Conservation (phyloP, 495 filamentous ascomycete species). For the Cairneyella variabilis region DNA sequence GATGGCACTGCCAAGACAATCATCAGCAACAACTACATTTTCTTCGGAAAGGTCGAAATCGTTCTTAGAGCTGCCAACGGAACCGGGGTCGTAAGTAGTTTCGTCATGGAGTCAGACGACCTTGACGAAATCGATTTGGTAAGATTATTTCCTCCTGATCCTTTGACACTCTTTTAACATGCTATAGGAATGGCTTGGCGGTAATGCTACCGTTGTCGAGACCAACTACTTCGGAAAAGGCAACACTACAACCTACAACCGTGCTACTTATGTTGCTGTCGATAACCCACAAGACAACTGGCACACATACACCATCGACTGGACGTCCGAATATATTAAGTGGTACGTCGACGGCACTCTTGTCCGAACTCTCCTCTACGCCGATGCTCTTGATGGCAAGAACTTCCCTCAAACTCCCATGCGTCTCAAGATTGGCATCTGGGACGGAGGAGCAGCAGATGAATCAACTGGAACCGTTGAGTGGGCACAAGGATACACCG, state of each 20-base stretch:
- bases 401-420: conserved; percentile 92
- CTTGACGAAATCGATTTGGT: conserved; percentile 96
- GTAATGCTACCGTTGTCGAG: conserved; percentile 62
- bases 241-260: conserved; percentile 65
- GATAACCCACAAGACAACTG: conserved; percentile 62
- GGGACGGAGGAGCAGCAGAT: conserved; percentile 42
- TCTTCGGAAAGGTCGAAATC: conserved; percentile 75
- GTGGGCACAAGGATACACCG: conserved; percentile 84
- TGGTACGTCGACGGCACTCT: conserved; percentile 76
- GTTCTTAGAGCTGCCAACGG: conserved; percentile 69
- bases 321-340: conserved; percentile 69
- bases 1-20: conserved; percentile 69
- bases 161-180: too few relatives aligned
- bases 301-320: conserved; percentile 89
- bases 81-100: conserved; percentile 71
- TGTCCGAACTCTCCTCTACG: conserved; percentile 63
- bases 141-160: too few relatives aligned
- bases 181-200: conserved; percentile 77
- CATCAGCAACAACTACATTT: conserved; percentile 65
- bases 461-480: conserved; percentile 69
- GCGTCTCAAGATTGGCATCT: conserved; percentile 79
- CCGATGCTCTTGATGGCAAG: conserved; percentile 44
- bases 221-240: conserved; percentile 96
- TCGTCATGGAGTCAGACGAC: conserved; percentile 84
- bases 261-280: conserved; percentile 64